Evolutionary conservation across 2,329 filamentous ascomycete genomes (phyloP), one percentile per base, ranked within the genome.

Genomic region (Trichoderma guizhouense): DNA sequence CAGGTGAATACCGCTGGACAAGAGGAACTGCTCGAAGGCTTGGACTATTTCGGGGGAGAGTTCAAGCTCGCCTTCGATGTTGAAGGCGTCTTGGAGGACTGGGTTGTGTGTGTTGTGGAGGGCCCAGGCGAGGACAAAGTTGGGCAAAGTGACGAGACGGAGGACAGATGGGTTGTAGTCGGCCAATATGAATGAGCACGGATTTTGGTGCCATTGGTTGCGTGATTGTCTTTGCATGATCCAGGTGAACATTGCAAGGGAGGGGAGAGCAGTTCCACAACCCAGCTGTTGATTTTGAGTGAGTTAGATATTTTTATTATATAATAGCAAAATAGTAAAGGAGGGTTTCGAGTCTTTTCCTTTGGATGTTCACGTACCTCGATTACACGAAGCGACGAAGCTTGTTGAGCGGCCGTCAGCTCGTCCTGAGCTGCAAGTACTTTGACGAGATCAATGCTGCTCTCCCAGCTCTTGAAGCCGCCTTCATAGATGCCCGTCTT

Each of bases 381-480:
- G 64, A 89, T 83, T 47, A 89, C 78, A 43, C 84, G 82, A 65
- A 83, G 53, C 4, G 47, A 79, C 0, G 84, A 80, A 32, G 79
- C 78, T 12, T 79, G 74, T 24, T 76, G 76, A 72, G 81, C 74
- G 62, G 77, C 74, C 55, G 77, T 75, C 21, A 82, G 75, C 63
- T 83, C 80, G 14, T 82, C 79, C 30, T 84, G 83, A 3, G 79
- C 77, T 0, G 85, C 85, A 34, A 91, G 80, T n/a, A 92, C 89
- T 78, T 90, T 92, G 65, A 93, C 92, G 21, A 96, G 84, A 79
- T 96, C 93, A 67, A 94, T 85, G 72, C 91, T 93, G 82, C 93
- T 95, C 83, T 96, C 93, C 93, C 93, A 96, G 77, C 92, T 95
- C 84, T 96, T 96, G 84, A 95, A 94, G 28, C 93, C 93, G 71